Evolutionary conservation across 2,329 filamentous ascomycete genomes (phyloP).

Genomic region (Phoma herbarum): DNA sequence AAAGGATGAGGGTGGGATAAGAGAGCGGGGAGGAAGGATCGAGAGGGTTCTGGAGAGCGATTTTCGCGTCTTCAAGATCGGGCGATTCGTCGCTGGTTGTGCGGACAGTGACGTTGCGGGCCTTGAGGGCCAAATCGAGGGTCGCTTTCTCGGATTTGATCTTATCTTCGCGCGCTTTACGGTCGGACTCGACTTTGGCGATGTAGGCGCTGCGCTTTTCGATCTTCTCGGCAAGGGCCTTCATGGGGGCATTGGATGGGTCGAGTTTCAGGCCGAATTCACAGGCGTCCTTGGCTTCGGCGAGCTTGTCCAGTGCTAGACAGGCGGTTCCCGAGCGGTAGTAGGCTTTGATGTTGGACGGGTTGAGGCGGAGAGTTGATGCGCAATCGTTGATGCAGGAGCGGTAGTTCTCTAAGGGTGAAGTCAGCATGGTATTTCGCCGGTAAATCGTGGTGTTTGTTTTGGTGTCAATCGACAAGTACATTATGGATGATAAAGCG

Average conservation of each 20-base stretch:
- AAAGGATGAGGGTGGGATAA: conserved; percentile 84
- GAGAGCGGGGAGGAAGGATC: conserved; percentile 75
- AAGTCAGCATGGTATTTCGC: background rate
- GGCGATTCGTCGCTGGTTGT: conserved; percentile 77
- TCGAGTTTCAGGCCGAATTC: conserved; percentile 78
- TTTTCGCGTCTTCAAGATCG: conserved; percentile 83
- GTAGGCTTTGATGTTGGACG: conserved; percentile 84
- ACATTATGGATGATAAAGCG: background rate
- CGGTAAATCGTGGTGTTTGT: background rate
- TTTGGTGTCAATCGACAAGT: background rate
- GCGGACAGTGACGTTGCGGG: conserved; percentile 74
- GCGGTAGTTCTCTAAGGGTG: conserved; percentile 77
- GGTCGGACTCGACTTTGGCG: conserved; percentile 64
- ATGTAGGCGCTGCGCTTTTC: conserved; percentile 64
- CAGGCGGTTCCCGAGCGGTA: conserved; percentile 85
- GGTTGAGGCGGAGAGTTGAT: conserved; percentile 79
- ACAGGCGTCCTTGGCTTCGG: conserved; percentile 83
- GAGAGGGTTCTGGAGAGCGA: conserved; percentile 75
- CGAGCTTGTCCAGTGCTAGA: conserved; percentile 77
- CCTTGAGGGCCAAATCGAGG: conserved; percentile 62
- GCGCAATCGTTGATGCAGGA: conserved; percentile 87
- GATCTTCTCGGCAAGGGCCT: conserved; percentile 70
- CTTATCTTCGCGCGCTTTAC: conserved; percentile 64
- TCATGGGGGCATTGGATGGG: conserved; percentile 71
- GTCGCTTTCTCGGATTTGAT: conserved; percentile 67